A percentile compares a stretch with the other conserved stretches of the same genome.
Conservation (phyloP, 305 asterid species). For the Rubia balearica region DNA sequence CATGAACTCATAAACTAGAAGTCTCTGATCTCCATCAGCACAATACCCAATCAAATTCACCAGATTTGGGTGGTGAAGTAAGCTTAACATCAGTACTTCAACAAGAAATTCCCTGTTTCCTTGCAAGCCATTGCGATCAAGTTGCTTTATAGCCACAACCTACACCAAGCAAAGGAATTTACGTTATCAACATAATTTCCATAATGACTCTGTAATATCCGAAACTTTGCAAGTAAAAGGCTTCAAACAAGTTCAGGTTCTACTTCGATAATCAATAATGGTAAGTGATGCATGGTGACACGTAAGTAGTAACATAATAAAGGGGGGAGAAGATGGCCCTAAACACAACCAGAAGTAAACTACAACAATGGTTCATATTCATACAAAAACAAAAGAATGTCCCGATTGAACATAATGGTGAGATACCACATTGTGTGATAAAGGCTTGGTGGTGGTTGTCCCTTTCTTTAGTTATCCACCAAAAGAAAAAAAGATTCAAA, state of each 20-base stretch:
- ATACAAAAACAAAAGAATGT: background rate
- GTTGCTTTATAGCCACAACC: slow-evolving; percentile 80
- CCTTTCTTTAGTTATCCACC: background rate
- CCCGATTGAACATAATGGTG: background rate
- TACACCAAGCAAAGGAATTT: slow-evolving; percentile 18
- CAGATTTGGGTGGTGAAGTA: slow-evolving; percentile 73
- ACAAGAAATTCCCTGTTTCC: slow-evolving; percentile 82
- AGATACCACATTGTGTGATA: background rate
- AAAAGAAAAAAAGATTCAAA: background rate
- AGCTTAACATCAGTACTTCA: slow-evolving; percentile 73
- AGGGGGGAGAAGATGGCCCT: background rate
- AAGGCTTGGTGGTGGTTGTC: background rate
- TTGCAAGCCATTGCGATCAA: slow-evolving; percentile 74
- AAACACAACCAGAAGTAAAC: background rate
- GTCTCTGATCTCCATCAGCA: slow-evolving; percentile 91
- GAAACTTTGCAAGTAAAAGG: background rate
- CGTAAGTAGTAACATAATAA: background rate
- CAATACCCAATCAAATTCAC: slow-evolving; percentile 81
- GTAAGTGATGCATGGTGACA: background rate
- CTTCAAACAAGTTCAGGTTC: background rate
- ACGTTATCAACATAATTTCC: background rate
- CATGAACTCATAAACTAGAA: slow-evolving; percentile 78
- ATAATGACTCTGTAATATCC: background rate
- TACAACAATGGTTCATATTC: no score
- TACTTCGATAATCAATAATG: background rate